These are phyloP conservation scores for Botrytis galanthina DNA, from an alignment of 2,329 filamentous ascomycete genomes.

Conservation along the genomic window DNA sequence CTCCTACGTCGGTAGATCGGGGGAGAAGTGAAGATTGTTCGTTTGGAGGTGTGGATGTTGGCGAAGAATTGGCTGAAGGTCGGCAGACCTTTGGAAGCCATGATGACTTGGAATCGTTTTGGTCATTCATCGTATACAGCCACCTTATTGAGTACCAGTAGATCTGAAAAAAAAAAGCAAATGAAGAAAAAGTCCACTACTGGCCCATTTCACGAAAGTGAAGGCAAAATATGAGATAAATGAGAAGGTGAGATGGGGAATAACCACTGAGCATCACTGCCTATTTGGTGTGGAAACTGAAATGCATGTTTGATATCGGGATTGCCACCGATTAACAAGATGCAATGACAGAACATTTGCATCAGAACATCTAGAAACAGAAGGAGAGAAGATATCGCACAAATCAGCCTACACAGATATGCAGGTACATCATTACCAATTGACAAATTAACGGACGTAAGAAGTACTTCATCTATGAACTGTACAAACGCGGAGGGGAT, in stretches of 20 bases:
- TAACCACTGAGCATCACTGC: background rate
- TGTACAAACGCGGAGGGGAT: background rate
- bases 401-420: background rate
- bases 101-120: slow-evolving; percentile 31
- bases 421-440: slow-evolving; percentile 1
- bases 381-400: no score
- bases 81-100: slow-evolving; percentile 35
- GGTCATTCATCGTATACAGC: background rate
- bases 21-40: slow-evolving; percentile 36
- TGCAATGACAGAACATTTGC: background rate
- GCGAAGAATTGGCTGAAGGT: slow-evolving; percentile 20
- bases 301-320: background rate
- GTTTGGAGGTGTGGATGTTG: slow-evolving; percentile 32
- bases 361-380: background rate
- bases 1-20: slow-evolving; percentile 27
- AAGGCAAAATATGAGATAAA: background rate
- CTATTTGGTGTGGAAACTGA: background rate
- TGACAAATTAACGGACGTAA: slow-evolving; percentile 9
- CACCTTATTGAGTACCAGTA: background rate
- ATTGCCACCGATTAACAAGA: background rate
- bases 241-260: background rate
- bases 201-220: background rate
- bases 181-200: background rate
- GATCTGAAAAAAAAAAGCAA: background rate
- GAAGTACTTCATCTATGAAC: background rate